Percentiles rank a stretch among this genome's conserved stretches.
Evolutionary conservation across 305 asterid species (phyloP).

Genomic region (Solanum hybrid): DNA sequence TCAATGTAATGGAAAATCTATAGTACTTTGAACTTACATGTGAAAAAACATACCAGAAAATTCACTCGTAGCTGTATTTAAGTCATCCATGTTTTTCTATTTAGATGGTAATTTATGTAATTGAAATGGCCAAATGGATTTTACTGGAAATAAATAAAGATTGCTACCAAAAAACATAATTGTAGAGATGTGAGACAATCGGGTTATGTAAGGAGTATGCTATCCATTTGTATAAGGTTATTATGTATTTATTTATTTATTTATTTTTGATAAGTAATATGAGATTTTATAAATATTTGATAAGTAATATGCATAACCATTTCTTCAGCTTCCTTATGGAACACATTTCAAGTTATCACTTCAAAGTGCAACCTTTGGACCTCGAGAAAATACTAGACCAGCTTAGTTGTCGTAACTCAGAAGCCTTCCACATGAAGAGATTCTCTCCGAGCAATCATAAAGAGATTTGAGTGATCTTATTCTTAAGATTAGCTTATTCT

Average conservation of each 20-base stretch:
- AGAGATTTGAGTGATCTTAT: background rate
- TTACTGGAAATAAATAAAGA: background rate
- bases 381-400: background rate
- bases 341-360: background rate
- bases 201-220: background rate
- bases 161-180: background rate
- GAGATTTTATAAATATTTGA: background rate
- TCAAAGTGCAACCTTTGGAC: background rate
- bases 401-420: background rate
- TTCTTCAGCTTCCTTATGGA: background rate
- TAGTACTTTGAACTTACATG: background rate
- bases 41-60: background rate
- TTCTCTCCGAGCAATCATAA: background rate
- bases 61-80: background rate
- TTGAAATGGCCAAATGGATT: background rate
- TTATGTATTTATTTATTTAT: background rate
- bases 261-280: background rate
- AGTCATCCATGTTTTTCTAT: background rate
- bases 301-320: background rate
- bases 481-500: background rate
- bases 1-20: background rate
- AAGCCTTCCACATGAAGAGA: background rate
- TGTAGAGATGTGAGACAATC: background rate
- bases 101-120: background rate
- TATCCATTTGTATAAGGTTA: background rate